Percentiles rank a stretch among this genome's conserved stretches.
Conservation (phyloP, 495 filamentous ascomycete genomes). For the Penicillium fimorum region DNA sequence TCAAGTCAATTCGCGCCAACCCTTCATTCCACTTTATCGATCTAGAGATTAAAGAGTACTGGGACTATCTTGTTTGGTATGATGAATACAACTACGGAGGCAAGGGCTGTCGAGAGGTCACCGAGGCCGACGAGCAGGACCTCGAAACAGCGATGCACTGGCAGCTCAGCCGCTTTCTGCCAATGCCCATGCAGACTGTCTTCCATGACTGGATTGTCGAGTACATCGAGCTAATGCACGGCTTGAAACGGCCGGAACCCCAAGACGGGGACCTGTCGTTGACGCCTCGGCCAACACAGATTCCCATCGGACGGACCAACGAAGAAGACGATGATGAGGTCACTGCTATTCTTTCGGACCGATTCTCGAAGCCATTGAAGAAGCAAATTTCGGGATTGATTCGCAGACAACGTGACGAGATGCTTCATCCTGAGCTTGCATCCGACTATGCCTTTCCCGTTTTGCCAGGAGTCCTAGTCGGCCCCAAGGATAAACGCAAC, state of each 20-base stretch:
- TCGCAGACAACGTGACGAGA: slow-evolving; percentile 78
- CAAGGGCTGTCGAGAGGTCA: slow-evolving; percentile 81
- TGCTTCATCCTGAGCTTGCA: slow-evolving; percentile 84
- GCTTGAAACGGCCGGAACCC: slow-evolving; percentile 64
- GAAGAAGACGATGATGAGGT: slow-evolving; percentile 59
- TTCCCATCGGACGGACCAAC: slow-evolving; percentile 48
- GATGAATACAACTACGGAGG: slow-evolving; percentile 99
- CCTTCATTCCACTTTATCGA: slow-evolving; percentile 97
- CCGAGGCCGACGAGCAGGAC: slow-evolving; percentile 79
- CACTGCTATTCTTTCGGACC: slow-evolving; percentile 61
- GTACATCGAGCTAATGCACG: slow-evolving; percentile 93
- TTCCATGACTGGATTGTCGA: slow-evolving; percentile 94
- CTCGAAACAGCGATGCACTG: slow-evolving; percentile 96
- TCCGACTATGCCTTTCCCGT: slow-evolving; percentile 84
- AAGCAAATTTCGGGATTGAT: slow-evolving; percentile 80
- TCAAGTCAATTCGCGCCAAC: slow-evolving; percentile 93
- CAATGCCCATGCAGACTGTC: slow-evolving; percentile 70
- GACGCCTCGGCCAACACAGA: slow-evolving; percentile 78
- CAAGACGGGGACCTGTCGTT: slow-evolving; percentile 43
- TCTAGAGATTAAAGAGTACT: slow-evolving; percentile 97
- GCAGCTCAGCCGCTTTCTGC: slow-evolving; percentile 90
- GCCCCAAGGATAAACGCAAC: slow-evolving; percentile 63
- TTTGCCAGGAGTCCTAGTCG: slow-evolving; percentile 69
- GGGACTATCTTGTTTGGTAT: slow-evolving; percentile 99
- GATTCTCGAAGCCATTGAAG: slow-evolving; percentile 85